Conservation (phyloP, 495 filamentous ascomycete genomes). For the Entonaema liquescens region DNA sequence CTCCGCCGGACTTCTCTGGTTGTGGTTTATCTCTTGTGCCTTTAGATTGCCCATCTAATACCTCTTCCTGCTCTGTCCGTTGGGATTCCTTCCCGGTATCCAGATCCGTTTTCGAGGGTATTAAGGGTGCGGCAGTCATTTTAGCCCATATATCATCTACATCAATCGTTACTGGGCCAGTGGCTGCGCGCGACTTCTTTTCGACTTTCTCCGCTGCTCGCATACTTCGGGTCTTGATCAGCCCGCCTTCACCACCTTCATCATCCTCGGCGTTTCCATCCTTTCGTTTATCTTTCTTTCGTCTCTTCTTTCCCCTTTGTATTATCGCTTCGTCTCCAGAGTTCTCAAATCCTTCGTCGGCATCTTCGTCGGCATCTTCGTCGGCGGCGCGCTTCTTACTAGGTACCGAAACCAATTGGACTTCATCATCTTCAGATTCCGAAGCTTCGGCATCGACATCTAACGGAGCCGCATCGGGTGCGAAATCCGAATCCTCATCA, state of each 20-base stretch:
- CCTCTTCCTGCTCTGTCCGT: constrained; percentile 17
- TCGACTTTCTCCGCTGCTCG: constrained; percentile 69
- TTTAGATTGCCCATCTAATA: constrained; percentile 7
- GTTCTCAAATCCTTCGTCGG: constrained; percentile 60
- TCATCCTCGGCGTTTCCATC: constrained; percentile 58
- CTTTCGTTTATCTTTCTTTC: constrained; percentile 61
- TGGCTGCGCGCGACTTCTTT: constrained; percentile 66
- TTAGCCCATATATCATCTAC: constrained; percentile 88
- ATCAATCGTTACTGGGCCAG: constrained; percentile 80
- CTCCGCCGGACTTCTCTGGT: constrained; percentile 33
- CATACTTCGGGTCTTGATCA: constrained; percentile 84
- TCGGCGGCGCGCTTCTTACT: constrained; percentile 54
- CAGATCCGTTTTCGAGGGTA: constrained; percentile 29
- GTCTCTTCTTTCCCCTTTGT: constrained; percentile 64
- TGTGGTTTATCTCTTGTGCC: constrained; percentile 32
- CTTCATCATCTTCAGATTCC: constrained; percentile 54
- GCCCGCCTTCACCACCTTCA: constrained; percentile 75
- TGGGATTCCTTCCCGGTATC: constrained; percentile 37
- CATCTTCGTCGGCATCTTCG: constrained; percentile 47
- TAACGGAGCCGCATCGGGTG: constrained; percentile 65
- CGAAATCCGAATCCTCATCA: constrained; percentile 78
- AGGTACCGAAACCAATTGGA: constrained; percentile 28
- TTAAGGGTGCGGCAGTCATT: constrained; percentile 66
- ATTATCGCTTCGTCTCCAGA: constrained; percentile 87
- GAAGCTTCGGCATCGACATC: constrained; percentile 53